Conservation (phyloP, 2,329 filamentous ascomycete genomes). For the Aspergillus ustus region DNA sequence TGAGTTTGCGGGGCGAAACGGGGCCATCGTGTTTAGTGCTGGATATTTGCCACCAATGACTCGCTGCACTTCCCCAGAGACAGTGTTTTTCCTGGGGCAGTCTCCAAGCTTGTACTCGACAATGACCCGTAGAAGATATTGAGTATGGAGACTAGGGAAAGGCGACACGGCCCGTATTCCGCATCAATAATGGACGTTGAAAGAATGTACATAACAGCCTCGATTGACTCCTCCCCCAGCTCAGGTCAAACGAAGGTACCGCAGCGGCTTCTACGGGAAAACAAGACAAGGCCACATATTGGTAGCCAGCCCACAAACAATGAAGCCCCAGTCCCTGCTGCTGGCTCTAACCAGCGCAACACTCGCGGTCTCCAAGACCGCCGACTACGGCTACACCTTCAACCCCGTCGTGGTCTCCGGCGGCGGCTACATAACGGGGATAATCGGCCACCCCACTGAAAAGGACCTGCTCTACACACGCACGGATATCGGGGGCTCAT, state of each 20-base stretch:
- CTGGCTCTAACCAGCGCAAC: neutral
- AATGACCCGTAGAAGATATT: neutral
- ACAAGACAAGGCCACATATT: neutral
- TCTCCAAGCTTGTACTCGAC: neutral
- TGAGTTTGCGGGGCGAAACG: constrained; percentile 1
- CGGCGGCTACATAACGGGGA: constrained; percentile 23
- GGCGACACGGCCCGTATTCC: constrained; percentile 9
- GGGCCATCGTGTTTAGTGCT: neutral
- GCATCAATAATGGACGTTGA: neutral
- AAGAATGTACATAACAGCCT: neutral
- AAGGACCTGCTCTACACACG: constrained; percentile 21
- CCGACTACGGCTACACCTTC: constrained; percentile 17
- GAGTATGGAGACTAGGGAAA: neutral
- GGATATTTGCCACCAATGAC: constrained; percentile 15
- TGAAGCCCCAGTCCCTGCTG: neutral
- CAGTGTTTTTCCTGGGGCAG: constrained; percentile 1
- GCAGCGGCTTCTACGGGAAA: neutral
- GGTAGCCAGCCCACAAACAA: neutral
- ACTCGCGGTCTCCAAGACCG: constrained; percentile 4
- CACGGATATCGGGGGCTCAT: constrained; percentile 22
- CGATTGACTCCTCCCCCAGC: neutral
- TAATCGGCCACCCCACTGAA: constrained; percentile 20
- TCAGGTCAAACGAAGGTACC: neutral
- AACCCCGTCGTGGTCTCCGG: constrained; percentile 20
- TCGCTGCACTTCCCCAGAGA: constrained; percentile 1